Base-by-base conservation (phyloP, 805 yeast genomes). In the Maudiozyma saulgeensis region DNA sequence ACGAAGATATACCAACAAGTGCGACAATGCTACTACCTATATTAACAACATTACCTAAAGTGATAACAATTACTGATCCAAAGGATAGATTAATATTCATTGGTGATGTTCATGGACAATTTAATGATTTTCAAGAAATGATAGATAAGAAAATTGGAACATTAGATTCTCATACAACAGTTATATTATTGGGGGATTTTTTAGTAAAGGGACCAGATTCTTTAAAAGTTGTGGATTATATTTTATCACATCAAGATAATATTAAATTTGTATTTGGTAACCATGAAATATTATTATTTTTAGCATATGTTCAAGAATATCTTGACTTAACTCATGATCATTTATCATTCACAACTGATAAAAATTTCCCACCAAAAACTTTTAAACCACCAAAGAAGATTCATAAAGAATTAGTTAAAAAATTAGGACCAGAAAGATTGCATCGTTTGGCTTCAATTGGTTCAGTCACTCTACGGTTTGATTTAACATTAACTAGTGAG, bases 91-190 rank as follows among this genome's bases (percentile, higher is more conserved):
- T 85, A 15, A 72, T 91, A 4, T 61, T 88, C 44, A 73, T 90
- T 25, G 97, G 98, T 4, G 98, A 90, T 63, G 79, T 90, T 21
- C 98, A 90, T 67, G 97, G 96, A 1, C 81, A 82, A 56, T 79
- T 73, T 57, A 67, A 71, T 7, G 79, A 79, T 57, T 68, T 89
- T 49, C 62, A 63, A 49, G 66, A 71, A 45, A 69, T 91, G 40
- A 67, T 90, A 49, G 57, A 70, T 32, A 44, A 46, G 8, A 75
- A 78, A 57, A 57, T 78, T 19, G 64, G 73, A 23, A 64, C 73
- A 12, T 78, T 72, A 57, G 71, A 79, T 49, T 62, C 64, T 15
- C 58, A 69, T 19, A 57, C 63, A 8, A 56, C 58, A 42, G 71
- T 89, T 13, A 67, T 90, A 1, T 68, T 89, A 21, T 66, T 89